phyloP scores from a whole-genome alignment of 306 rosid genomes.

The Arachis hypogaea region DNA sequence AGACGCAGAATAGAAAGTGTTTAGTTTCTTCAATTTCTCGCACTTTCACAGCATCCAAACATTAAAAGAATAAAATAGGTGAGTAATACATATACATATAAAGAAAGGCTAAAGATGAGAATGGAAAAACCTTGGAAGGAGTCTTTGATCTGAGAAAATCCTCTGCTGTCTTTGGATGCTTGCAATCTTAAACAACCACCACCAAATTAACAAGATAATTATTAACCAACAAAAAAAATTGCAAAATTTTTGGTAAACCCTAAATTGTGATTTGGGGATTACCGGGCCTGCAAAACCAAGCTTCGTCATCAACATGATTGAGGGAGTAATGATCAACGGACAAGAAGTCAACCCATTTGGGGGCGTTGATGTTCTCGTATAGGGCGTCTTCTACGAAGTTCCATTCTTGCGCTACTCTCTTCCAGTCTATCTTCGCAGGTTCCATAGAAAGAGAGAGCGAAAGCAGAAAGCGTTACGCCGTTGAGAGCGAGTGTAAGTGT shows the following conservation, averaged over 20 bases:
- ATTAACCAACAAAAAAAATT: not conserved
- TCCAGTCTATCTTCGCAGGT: slow-evolving; percentile 96
- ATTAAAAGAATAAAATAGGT: too few species aligned
- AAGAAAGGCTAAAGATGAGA: not conserved
- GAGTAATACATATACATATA: not conserved
- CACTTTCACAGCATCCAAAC: not conserved
- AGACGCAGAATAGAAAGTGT: too few species aligned
- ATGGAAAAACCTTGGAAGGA: slow-evolving; percentile 71
- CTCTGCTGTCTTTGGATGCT: slow-evolving; percentile 82
- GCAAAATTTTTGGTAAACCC: slow-evolving; percentile 23
- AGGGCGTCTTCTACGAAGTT: slow-evolving; percentile 72
- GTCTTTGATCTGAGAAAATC: slow-evolving; percentile 75
- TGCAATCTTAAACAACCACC: slow-evolving; percentile 66
- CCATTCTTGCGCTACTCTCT: slow-evolving; percentile 63
- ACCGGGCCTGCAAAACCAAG: slow-evolving; percentile 95
- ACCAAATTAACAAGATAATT: slow-evolving; percentile 24
- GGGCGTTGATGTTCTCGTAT: slow-evolving; percentile 88
- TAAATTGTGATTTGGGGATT: not conserved
- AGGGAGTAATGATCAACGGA: slow-evolving; percentile 42
- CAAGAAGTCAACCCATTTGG: slow-evolving; percentile 91
- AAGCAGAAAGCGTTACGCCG: slow-evolving; percentile 17
- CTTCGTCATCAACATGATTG: slow-evolving; percentile 55
- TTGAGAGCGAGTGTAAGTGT: not conserved
- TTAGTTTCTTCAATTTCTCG: too few species aligned
- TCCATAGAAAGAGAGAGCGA: slow-evolving; percentile 58